These are phyloP conservation scores for Pleoardoris graminearum DNA, from an alignment of 2,329 filamentous ascomycete genomes.

Conservation along the genomic window DNA sequence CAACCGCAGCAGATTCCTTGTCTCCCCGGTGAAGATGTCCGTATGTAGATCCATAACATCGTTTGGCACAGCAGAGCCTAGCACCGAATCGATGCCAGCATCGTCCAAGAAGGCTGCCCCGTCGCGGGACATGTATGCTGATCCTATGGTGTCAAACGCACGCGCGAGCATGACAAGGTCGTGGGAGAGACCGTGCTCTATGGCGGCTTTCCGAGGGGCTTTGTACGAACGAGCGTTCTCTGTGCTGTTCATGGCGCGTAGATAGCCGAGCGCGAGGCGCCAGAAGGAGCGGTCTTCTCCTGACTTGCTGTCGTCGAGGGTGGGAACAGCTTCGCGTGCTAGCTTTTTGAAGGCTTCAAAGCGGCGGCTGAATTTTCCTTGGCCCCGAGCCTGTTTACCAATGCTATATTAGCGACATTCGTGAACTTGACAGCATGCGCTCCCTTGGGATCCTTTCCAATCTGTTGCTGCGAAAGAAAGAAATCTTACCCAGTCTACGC, in stretches of 20 bases:
- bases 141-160: constrained; percentile 6
- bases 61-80: constrained; percentile 7
- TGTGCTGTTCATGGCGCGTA: background rate
- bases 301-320: background rate
- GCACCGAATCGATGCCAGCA: constrained; percentile 6
- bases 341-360: background rate
- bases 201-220: constrained; percentile 5
- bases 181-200: constrained; percentile 1
- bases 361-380: constrained; percentile 3
- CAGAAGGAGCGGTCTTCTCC: constrained; percentile 8
- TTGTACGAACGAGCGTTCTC: constrained; percentile 4
- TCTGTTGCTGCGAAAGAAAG: background rate
- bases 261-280: constrained; percentile 5
- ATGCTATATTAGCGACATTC: background rate
- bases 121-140: constrained; percentile 8
- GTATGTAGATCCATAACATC: constrained; percentile 8
- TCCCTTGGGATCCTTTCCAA: too few species aligned
- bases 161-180: constrained; percentile 6
- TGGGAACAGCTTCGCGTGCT: background rate
- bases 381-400: background rate
- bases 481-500: constrained; percentile 4
- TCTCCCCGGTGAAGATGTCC: constrained; percentile 7
- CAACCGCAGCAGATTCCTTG: constrained; percentile 2
- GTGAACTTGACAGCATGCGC: background rate
- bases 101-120: constrained; percentile 4